phyloP scores from a whole-genome alignment of 306 rosid species.

The apple (Malus domestica) region ASM211411v1 NC_041795.1:30403501-30404000 shows the following conservation, averaged over 20 bases:
- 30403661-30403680: conserved; percentile 36
- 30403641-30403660: conserved; percentile 41
- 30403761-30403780: neutral
- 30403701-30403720: conserved; percentile 26
- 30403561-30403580: conserved; percentile 43
- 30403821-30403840: conserved; percentile 46
- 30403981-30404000: conserved; percentile 20
- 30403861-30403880: conserved; percentile 49
- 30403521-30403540: conserved; percentile 40
- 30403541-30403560: conserved; percentile 20
- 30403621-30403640: conserved; percentile 26
- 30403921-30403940: conserved; percentile 46
- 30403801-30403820: conserved; percentile 44
- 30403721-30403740: conserved; percentile 45
- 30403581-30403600: conserved; percentile 65
- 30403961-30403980: conserved; percentile 43
- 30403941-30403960: conserved; percentile 36
- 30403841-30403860: conserved; percentile 34
- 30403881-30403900: conserved; percentile 48
- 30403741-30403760: conserved; percentile 15
- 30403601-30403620: conserved; percentile 39
- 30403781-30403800: conserved; percentile 36
- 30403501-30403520: conserved; percentile 54
- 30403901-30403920: conserved; percentile 36
- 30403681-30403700: conserved; percentile 35